Conservation (phyloP, 306 rosid species). For the Quercus mongolica region DNA sequence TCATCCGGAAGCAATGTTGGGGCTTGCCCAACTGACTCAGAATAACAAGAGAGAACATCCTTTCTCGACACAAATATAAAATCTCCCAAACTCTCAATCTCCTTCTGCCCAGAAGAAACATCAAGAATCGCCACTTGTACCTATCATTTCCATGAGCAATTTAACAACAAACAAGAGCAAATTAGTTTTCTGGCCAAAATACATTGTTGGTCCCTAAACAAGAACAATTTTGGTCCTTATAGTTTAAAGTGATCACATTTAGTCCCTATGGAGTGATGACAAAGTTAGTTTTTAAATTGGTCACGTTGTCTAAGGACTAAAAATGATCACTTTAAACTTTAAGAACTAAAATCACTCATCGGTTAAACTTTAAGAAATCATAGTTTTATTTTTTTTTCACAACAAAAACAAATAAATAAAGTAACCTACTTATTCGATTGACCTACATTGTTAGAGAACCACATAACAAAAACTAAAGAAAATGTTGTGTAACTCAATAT, state of each 20-base stretch:
- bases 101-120: slow-evolving; percentile 53
- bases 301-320: no score
- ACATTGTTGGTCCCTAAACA: no score
- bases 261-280: no score
- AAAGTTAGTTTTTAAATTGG: no score
- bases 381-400: no score
- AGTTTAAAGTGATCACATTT: no score
- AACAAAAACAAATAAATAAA: neutral
- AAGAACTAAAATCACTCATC: no score
- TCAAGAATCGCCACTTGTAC: slow-evolving; percentile 62
- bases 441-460: neutral
- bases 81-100: slow-evolving; percentile 29
- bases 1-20: slow-evolving; percentile 45
- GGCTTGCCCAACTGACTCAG: slow-evolving; percentile 23
- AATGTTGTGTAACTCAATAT: neutral
- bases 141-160: slow-evolving; percentile 28
- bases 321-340: no score
- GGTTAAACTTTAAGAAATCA: no score
- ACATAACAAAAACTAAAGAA: neutral
- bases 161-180: neutral
- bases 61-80: slow-evolving; percentile 61
- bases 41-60: slow-evolving; percentile 43
- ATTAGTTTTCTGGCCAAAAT: neutral
- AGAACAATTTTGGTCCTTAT: no score
- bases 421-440: neutral